Base-by-base conservation (phyloP, 2,329 filamentous ascomycete species). In the Calonectria hongkongensis region DNA sequence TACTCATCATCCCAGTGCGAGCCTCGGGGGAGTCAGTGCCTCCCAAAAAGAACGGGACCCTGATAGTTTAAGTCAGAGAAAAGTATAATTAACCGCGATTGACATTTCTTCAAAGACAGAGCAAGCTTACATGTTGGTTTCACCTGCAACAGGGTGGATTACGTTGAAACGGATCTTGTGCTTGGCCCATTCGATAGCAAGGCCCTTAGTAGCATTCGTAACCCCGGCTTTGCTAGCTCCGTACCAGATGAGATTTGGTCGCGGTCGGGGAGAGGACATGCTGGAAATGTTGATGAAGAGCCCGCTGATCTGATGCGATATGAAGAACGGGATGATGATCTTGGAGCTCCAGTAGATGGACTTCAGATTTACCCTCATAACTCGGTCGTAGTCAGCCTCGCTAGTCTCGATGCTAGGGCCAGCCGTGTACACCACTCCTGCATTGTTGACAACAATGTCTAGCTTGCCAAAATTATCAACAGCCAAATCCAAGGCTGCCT, bases 221-320 rank as follows among this genome's bases (percentile, higher is more conserved):
- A 69, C 56, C 6, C 54, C 66, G 27, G 58, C 68, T 28, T 70
- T 70, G 60, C 58, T 70, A 9, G 58, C 68, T 18, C 68, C 68
- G 8, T 70, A 70, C 58, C 56, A 70, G 15, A 65, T 58, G 15
- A 64, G 47, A 7, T 36, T 39, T 4, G 67, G 67, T 2, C 67
- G 56, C 15, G 58, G 56, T 4, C 58, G 39, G 25, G 58, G 58
- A 25, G 56, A 63, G 2, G 67, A 21, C 67, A 70, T 64, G 47
- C 56, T 64, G n/a, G 67, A 70, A n/a, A 64, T 70, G 41, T 70
- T 70, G 36, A 70, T 54, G n/a, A 70, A 70, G 2, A 70, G 47
- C 7, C 67, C 67, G 13, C 47, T 13, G 7, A 48, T 51, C 8
- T 65, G 27, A 8, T 64, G 12, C 6, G n/a, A 30, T 4, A 64